Evolutionary conservation across 371 early-diverging fungal species (phyloP), one percentile per base, ranked within the genome.

Genomic region (Coemansia sp.): DNA sequence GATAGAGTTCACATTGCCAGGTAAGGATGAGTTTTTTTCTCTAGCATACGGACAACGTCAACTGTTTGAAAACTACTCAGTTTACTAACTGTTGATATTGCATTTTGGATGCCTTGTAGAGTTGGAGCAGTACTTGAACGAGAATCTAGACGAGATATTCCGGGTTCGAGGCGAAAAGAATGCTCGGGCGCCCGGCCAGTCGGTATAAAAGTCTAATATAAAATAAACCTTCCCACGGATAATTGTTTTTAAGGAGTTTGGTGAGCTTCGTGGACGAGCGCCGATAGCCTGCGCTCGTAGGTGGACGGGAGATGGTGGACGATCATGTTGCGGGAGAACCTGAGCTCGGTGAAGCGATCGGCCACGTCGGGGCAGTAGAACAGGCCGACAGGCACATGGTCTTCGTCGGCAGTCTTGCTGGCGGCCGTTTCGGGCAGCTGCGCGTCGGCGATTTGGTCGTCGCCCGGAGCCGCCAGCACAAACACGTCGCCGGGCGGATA

Each of bases 401-500:
- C 80, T 69, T 40, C 40, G 26, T 8, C 33, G 10, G 14, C 47
- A n/a, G 14, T 7, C 49, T 47, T 36, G 12, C 53, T 52, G 10
- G 53, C 35, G 5, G 34, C 12, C 5, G 35, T n/a, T 51, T 55
- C 26, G 12, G 65, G 67, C 40, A 54, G 52, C 50, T 52, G 68
- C 31, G 10, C 40, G 31, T 74, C 74, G 1, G 70, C 65, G 9
- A 62, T 52, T 16, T 78, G 63, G 57, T 76, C 79, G 11, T 74
- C 71, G 7, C 76, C 79, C 1, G 80, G 72, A 2, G 75, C 63
- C 2, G 81, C 87, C 45, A 92, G 69, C 12, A 82, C 66, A 64
- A 88, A 90, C 3, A 90, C 81, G 1, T 85, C 84, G 2, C 86
- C 84, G 0, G 93, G 90, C 30, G 93, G 93, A 58, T 88, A 89